A percentile compares a stretch with the other conserved stretches of the same genome.
Evolutionary conservation across 148 eudicot genomes (phyloP).

Genomic region (Chenopodium quinoa): DNA sequence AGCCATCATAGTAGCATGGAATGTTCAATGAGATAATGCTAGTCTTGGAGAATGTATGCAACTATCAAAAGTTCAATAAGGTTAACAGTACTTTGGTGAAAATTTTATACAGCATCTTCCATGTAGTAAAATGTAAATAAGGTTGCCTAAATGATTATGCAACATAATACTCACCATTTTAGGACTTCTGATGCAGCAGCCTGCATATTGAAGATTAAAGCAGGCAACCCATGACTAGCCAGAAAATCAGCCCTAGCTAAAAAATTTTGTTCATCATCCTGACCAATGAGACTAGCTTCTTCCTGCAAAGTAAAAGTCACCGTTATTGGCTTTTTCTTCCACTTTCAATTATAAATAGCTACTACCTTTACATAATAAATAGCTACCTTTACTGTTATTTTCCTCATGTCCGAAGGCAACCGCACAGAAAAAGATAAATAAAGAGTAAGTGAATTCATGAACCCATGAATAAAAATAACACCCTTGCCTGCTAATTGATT

Average conservation of each 20-base stretch:
- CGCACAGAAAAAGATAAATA: not conserved
- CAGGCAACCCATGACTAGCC: constrained; percentile 55
- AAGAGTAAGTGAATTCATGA: not conserved
- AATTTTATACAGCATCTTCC: not conserved
- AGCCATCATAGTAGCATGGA: not conserved
- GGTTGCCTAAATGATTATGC: not conserved
- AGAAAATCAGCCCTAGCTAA: constrained; percentile 78
- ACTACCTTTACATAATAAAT: not conserved
- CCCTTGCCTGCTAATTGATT: not conserved
- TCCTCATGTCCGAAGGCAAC: not conserved
- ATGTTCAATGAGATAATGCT: not conserved
- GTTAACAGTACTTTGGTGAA: not conserved
- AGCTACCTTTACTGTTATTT: not conserved
- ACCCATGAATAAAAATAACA: not conserved
- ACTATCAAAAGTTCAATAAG: not conserved
- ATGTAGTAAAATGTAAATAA: not conserved
- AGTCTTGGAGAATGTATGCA: not conserved
- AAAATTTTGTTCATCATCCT: constrained; percentile 73
- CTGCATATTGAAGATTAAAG: constrained; percentile 59
- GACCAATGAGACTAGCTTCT: constrained; percentile 65
- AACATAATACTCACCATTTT: constrained; percentile 46
- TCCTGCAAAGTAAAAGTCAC: constrained; percentile 46
- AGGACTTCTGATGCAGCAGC: constrained; percentile 71
- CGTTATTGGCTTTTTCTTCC: not conserved
- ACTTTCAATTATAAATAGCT: not conserved